Base-by-base conservation (phyloP, 371 early-diverging fungal species). In the Mucor indicus region DNA sequence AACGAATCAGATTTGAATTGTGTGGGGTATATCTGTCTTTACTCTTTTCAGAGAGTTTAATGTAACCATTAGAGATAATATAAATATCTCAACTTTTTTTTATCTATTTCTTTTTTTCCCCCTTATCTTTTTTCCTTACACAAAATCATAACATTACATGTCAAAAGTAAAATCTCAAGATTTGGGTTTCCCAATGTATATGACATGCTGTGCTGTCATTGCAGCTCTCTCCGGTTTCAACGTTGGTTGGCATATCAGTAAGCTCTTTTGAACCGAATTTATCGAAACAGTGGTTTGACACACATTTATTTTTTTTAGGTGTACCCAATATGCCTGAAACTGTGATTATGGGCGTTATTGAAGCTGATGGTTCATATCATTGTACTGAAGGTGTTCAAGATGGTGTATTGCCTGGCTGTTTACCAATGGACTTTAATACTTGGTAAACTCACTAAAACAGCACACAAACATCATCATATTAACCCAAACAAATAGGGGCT, bases 251-350 rank as follows among this genome's bases (percentile, higher is more conserved):
- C 64, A 64, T 50, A 71, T 71, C 45, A 62, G 72, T 71, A 64
- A 32, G 62, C 52, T 36, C 29, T n/a, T n/a, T n/a, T n/a, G n/a
- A n/a, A n/a, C n/a, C n/a, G n/a, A n/a, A n/a, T n/a, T n/a, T n/a
- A n/a, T n/a, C n/a, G 10, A 2, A 27, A 48, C 19, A 40, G 16
- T 32, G 21, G 36, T 31, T 19, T 48, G 27, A 46, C 36, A 36
- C 3, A 38, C n/a, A n/a, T 25, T 31, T 20, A 10, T 38, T 32
- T 19, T 16, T 16, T 40, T 32, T 40, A 70, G 75, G 71, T 61
- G 75, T 74, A 1, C 75, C 75, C 3, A 74, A 74, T 29, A 70
- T 74, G 75, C 75, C 75, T 24, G 61, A 65, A 39, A 45, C 30
- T 12, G 60, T 66, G 8, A 74, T 74, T 10, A 60, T 60, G 27